phyloP scores from a whole-genome alignment of 768 basidiomycete species.

The Termitomyces sp. region DNA sequence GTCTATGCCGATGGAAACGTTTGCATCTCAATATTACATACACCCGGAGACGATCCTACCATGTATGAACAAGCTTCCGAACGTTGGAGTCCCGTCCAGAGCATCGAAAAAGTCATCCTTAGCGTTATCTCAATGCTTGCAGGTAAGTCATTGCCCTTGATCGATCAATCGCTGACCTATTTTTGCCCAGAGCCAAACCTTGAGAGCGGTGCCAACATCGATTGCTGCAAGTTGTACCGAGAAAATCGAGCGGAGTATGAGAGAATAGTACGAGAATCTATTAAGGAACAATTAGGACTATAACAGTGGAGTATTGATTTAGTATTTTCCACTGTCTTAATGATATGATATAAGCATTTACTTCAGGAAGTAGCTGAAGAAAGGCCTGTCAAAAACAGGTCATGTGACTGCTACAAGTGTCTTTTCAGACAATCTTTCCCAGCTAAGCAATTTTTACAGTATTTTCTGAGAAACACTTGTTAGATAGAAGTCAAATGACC shows the following conservation, averaged over 20 bases:
- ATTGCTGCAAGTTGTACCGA: conserved; percentile 95
- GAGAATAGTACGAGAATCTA: conserved; percentile 73
- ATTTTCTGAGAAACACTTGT: no score
- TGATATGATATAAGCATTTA: conserved; percentile 13
- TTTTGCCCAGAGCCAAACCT: conserved; percentile 75
- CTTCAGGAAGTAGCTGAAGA: no score
- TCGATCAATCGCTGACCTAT: conserved; percentile 13
- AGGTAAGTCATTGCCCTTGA: conserved; percentile 39
- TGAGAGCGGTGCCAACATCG: conserved; percentile 95
- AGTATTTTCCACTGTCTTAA: no score
- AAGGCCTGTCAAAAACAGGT: no score
- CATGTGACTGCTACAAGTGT: no score
- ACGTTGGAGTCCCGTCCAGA: conserved; percentile 98
- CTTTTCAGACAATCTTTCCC: no score
- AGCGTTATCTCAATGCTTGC: conserved; percentile 98
- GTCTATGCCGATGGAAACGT: conserved; percentile 96
- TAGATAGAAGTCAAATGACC: no score
- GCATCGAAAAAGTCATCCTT: conserved; percentile 93
- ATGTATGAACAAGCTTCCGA: conserved; percentile 96
- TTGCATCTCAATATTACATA: conserved; percentile 97
- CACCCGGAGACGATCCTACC: conserved; percentile 86
- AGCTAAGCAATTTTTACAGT: no score
- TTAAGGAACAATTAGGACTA: conserved; percentile 81
- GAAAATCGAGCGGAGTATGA: conserved; percentile 90
- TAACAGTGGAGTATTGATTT: conserved; percentile 22